Conservation (phyloP, 176 grass and related monocot species). For the Aegilops longissima region DNA sequence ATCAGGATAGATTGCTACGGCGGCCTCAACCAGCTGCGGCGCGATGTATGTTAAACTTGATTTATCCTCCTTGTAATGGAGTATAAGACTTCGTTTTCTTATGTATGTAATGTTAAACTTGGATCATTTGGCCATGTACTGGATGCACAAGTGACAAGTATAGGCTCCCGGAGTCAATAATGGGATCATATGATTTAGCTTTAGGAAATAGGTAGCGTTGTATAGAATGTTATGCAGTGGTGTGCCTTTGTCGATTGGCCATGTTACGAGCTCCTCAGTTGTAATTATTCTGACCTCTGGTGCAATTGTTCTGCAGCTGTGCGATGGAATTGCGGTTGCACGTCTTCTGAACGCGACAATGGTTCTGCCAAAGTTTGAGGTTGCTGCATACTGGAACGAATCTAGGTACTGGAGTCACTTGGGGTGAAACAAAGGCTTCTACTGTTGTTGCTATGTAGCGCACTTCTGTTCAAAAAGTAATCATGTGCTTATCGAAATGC, state of each 20-base stretch:
- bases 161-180: background rate
- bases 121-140: background rate
- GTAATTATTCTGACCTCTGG: background rate
- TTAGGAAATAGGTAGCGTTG: background rate
- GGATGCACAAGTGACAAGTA: background rate
- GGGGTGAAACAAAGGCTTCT: background rate
- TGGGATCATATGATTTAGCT: conserved; percentile 1
- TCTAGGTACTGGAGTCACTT: conserved; percentile 58
- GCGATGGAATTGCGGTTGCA: conserved; percentile 79
- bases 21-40: conserved; percentile 96
- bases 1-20: conserved; percentile 87
- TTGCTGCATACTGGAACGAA: conserved; percentile 94
- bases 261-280: background rate
- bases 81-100: background rate
- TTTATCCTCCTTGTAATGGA: conserved; percentile 15
- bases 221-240: background rate
- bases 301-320: conserved; percentile 60
- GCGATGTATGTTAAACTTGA: conserved; percentile 66
- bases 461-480: conserved; percentile 7
- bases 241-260: background rate
- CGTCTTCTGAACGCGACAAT: conserved; percentile 85
- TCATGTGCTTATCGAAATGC: conserved; percentile 28
- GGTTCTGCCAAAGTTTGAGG: conserved; percentile 92
- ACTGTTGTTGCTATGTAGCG: background rate
- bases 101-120: background rate